These are phyloP conservation scores for Gamarada debralockiae DNA, from an alignment of 495 filamentous ascomycete genomes.

Conservation along the genomic window DNA sequence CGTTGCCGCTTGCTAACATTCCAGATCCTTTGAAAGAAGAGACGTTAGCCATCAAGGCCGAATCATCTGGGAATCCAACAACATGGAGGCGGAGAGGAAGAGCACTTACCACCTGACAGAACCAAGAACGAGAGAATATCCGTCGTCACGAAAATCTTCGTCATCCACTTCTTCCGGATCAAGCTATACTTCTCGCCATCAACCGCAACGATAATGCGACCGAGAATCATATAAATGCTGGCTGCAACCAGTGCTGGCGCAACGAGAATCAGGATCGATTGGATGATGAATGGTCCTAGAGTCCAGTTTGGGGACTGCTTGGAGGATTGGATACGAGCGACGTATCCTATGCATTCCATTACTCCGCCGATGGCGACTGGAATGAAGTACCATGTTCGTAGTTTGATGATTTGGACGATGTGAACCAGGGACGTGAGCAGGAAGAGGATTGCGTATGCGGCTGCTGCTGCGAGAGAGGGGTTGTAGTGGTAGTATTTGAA, in stretches of 20 bases:
- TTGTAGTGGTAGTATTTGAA: conserved; percentile 31
- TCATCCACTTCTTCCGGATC: conserved; percentile 36
- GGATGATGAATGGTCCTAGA: conserved; percentile 40
- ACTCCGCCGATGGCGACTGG: conserved; percentile 51
- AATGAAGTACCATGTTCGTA: conserved; percentile 53
- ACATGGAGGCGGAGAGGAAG: neutral
- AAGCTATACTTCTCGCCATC: conserved; percentile 39
- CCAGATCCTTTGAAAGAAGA: conserved; percentile 17
- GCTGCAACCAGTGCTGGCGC: conserved; percentile 51
- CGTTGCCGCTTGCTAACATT: conserved; percentile 8
- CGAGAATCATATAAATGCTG: conserved; percentile 51
- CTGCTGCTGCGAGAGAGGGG: conserved; percentile 45
- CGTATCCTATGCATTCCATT: conserved; percentile 42
- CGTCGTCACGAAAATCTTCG: conserved; percentile 39
- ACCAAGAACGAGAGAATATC: conserved; percentile 38
- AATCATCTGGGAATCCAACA: neutral
- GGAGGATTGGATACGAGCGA: conserved; percentile 34
- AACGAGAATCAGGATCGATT: conserved; percentile 42
- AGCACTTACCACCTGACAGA: conserved; percentile 27
- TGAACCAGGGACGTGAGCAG: conserved; percentile 40
- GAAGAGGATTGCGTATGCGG: conserved; percentile 48
- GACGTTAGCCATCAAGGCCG: neutral
- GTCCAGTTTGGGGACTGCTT: conserved; percentile 29
- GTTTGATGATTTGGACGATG: conserved; percentile 39
- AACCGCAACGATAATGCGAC: conserved; percentile 37